These are phyloP conservation scores for Lentinula sp. DNA, from an alignment of 768 basidiomycete species.

Conservation along the genomic window DNA sequence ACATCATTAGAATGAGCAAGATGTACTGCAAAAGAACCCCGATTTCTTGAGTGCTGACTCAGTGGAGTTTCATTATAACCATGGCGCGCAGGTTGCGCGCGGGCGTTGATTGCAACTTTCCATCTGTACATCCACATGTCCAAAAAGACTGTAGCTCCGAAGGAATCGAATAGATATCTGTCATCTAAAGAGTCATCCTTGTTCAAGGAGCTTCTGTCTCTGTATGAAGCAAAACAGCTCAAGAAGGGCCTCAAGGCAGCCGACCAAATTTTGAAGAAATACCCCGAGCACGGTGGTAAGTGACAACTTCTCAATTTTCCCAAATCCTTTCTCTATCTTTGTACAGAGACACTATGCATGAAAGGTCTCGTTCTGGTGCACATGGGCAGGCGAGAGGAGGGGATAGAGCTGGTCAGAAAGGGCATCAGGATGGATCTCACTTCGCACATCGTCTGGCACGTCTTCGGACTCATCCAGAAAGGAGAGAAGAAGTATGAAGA, in stretches of 20 bases:
- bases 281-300: conserved; percentile 92
- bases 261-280: conserved; percentile 92
- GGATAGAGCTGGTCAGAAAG: conserved; percentile 77
- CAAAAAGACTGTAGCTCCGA: neutral
- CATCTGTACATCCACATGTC: neutral
- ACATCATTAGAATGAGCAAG: too few species aligned
- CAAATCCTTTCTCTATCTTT: neutral
- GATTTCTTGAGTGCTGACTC: too few species aligned
- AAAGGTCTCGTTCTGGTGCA: conserved; percentile 85
- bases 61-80: too few species aligned
- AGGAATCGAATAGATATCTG: conserved; percentile 43
- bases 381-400: conserved; percentile 75
- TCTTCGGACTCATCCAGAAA: conserved; percentile 92
- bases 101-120: neutral
- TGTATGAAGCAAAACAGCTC: conserved; percentile 86
- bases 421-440: conserved; percentile 76
- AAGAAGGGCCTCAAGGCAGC: conserved; percentile 88
- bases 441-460: conserved; percentile 98
- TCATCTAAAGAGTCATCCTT: conserved; percentile 79
- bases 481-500: conserved; percentile 94
- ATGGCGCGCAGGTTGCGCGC: neutral
- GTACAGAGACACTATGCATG: conserved; percentile 89
- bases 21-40: too few species aligned
- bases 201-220: conserved; percentile 80
- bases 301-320: neutral